These are phyloP conservation scores for Scedosporium boydii DNA, from an alignment of 2,329 filamentous ascomycete species.

Conservation along the genomic window DNA sequence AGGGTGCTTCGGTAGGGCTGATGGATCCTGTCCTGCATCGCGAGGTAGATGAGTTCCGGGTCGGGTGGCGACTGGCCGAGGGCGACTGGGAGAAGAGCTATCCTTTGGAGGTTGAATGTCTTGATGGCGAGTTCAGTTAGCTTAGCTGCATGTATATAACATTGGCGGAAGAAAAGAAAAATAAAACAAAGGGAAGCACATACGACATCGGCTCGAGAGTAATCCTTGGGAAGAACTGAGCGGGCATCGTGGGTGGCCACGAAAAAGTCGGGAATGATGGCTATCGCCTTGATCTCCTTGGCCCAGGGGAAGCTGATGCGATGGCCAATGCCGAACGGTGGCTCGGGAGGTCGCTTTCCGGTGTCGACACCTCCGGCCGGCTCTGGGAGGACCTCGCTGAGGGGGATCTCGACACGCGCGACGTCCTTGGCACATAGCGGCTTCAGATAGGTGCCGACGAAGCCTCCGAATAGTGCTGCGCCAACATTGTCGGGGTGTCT, in stretches of 20 bases:
- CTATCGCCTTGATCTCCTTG: conserved; percentile 89
- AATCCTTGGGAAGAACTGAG: conserved; percentile 70
- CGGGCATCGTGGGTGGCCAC: conserved; percentile 90
- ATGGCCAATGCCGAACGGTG: conserved; percentile 87
- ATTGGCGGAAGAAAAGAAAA: too few relatives aligned
- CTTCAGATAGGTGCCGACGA: conserved; percentile 93
- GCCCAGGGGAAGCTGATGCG: conserved; percentile 95
- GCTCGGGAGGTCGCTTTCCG: conserved; percentile 73
- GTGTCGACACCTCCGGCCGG: conserved; percentile 89
- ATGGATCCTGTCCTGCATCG: conserved; percentile 98
- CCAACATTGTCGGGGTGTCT: conserved; percentile 92
- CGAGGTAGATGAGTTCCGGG: conserved; percentile 87
- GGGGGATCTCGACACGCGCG: conserved; percentile 83
- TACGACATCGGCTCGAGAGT: conserved; percentile 75
- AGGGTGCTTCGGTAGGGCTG: conserved; percentile 89
- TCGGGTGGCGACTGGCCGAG: conserved; percentile 85
- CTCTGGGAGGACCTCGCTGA: conserved; percentile 84
- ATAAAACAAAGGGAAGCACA: conserved; percentile 25
- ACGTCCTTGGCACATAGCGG: conserved; percentile 83
- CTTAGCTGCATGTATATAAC: not conserved
- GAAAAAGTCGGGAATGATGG: conserved; percentile 92
- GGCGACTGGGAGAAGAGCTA: conserved; percentile 82
- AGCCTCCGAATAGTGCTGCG: conserved; percentile 89
- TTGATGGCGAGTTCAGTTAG: conserved; percentile 15
- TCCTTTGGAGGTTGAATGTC: conserved; percentile 89